Percentiles rank a stretch among this genome's conserved stretches.
These are phyloP conservation scores for Rhynchospora tenuis DNA, from an alignment of 176 grass and related monocot genomes.

Conservation along the genomic window DNA sequence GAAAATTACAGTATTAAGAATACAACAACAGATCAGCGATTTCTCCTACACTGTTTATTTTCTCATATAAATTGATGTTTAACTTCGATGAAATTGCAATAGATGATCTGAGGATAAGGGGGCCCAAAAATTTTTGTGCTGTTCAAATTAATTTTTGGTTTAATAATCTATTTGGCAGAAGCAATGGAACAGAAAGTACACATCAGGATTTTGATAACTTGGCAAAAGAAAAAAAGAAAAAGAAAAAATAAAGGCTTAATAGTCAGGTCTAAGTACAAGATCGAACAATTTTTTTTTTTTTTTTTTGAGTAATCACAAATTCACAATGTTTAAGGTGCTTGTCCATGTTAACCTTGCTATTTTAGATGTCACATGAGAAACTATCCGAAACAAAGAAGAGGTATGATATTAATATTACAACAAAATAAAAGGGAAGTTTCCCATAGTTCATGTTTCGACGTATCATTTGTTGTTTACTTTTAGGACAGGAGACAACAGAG, in stretches of 20 bases:
- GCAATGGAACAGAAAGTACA: too few species aligned
- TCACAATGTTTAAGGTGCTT: neutral
- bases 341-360: neutral
- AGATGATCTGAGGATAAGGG: neutral
- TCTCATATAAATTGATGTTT: neutral
- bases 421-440: neutral
- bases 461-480: neutral
- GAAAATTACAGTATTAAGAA: neutral
- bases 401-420: neutral
- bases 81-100: neutral
- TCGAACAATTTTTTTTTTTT: neutral
- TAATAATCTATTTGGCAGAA: neutral
- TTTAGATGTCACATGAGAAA: neutral
- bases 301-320: neutral
- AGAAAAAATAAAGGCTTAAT: neutral
- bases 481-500: too few species aligned
- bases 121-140: neutral
- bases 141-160: neutral
- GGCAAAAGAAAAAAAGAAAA: too few species aligned
- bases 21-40: neutral
- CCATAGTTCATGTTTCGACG: neutral
- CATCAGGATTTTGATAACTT: too few species aligned
- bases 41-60: neutral
- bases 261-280: neutral
- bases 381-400: neutral